phyloP scores from a whole-genome alignment of 768 basidiomycete genomes.

The Lactarius trivialis region DNA sequence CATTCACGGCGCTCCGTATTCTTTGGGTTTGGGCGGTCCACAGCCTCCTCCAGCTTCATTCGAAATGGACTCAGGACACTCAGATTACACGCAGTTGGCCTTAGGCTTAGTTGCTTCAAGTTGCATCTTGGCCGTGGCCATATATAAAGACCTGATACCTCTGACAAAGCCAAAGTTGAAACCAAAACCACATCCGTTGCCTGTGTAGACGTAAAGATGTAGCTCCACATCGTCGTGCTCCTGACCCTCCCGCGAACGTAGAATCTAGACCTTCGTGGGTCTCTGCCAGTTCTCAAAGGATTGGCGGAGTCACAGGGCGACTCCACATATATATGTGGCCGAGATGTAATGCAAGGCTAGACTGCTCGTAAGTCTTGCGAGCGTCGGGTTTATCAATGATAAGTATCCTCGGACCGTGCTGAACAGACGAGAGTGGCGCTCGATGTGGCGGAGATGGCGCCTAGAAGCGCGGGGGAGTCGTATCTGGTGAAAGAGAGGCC shows the following conservation, averaged over 20 bases:
- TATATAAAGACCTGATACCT: neutral
- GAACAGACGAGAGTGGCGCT: conserved; percentile 14
- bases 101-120: neutral
- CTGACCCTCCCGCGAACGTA: neutral
- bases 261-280: neutral
- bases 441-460: conserved; percentile 17
- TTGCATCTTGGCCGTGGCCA: no score
- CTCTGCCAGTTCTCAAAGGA: neutral
- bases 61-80: neutral
- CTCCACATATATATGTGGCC: no score
- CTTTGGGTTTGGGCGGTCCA: neutral
- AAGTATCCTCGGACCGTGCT: no score
- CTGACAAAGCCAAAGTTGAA: neutral
- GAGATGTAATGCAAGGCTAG: no score
- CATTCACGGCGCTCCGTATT: no score
- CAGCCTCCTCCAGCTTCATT: neutral
- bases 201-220: neutral
- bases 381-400: no score
- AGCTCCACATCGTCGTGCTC: neutral
- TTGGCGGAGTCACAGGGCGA: neutral
- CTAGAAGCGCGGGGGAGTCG: no score
- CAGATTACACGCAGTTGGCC: neutral
- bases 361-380: no score
- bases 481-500: no score
- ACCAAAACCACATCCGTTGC: neutral